phyloP scores from a whole-genome alignment of 1,139 yeast genomes.

The Yamadazyma jaroonii region DNA sequence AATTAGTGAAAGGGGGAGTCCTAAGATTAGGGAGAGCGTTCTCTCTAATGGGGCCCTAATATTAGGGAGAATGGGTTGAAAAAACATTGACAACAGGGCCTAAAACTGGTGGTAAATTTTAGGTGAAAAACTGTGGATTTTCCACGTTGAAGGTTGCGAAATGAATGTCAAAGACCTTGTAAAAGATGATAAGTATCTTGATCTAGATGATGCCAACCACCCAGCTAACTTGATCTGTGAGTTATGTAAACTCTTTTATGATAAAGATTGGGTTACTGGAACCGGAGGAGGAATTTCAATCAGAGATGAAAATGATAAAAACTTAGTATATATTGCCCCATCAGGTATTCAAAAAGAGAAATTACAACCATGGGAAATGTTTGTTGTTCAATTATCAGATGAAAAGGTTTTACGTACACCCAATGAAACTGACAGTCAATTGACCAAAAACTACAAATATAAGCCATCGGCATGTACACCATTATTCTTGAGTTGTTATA shows the following conservation, averaged over 20 bases:
- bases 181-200: constrained; percentile 11
- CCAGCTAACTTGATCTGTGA: constrained; percentile 88
- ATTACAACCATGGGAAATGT: constrained; percentile 78
- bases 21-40: too few relatives aligned
- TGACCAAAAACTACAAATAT: constrained; percentile 44
- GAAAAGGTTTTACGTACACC: constrained; percentile 62
- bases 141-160: constrained; percentile 3
- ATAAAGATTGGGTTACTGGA: constrained; percentile 90
- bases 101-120: too few relatives aligned
- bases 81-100: too few relatives aligned
- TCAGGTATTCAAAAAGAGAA: constrained; percentile 95
- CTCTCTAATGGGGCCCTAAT: too few relatives aligned
- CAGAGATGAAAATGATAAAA: constrained; percentile 47
- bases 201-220: constrained; percentile 52
- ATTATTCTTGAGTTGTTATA: constrained; percentile 74
- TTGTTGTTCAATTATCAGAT: constrained; percentile 63
- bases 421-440: constrained; percentile 36
- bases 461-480: constrained; percentile 96
- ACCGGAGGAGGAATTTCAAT: constrained; percentile 96
- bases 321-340: constrained; percentile 76
- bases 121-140: not conserved
- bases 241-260: constrained; percentile 71
- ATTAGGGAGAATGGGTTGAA: too few relatives aligned
- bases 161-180: constrained; percentile 3
- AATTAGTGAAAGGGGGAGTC: too few relatives aligned